Evolutionary conservation across 2,329 filamentous ascomycete genomes (phyloP).

Genomic region (Talaromyces sp.): DNA sequence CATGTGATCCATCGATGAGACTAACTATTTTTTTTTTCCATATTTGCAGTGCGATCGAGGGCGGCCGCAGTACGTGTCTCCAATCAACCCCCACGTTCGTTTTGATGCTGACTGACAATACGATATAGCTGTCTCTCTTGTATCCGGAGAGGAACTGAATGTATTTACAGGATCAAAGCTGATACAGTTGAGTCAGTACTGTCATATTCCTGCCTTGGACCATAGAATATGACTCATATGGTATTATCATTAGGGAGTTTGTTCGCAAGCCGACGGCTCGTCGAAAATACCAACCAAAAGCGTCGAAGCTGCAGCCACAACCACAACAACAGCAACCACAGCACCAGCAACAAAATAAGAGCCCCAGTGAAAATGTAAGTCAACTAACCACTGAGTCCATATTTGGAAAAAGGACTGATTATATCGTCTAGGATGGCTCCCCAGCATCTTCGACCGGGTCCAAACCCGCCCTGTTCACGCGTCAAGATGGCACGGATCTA

Average conservation of each 20-base stretch:
- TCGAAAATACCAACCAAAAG: slow-evolving; percentile 15
- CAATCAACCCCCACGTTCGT: not conserved
- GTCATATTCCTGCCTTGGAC: not conserved
- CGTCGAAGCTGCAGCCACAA: not conserved
- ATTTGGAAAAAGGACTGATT: not conserved
- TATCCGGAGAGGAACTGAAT: slow-evolving; percentile 18
- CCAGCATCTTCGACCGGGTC: slow-evolving; percentile 11
- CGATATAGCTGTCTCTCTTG: slow-evolving; percentile 17
- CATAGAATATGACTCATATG: too few species aligned
- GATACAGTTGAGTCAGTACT: slow-evolving; percentile 11
- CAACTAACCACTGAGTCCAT: not conserved
- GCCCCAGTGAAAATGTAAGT: slow-evolving; percentile 11
- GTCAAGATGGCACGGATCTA: slow-evolving; percentile 15
- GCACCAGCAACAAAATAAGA: not conserved
- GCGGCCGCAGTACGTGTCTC: slow-evolving; percentile 15
- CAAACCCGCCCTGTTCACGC: slow-evolving; percentile 17
- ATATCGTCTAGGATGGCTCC: slow-evolving; percentile 4
- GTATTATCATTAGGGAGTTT: slow-evolving; percentile 3
- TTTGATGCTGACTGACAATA: not conserved
- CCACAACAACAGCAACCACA: not conserved
- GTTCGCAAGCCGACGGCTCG: slow-evolving; percentile 7
- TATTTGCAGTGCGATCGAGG: slow-evolving; percentile 16
- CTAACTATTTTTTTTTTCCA: not conserved
- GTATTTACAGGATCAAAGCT: slow-evolving; percentile 18
- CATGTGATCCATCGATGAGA: not conserved